Evolutionary conservation across 176 grass and related monocot species (phyloP), one percentile per base, ranked within the genome.

Genomic region (Saccharum spontaneum): DNA sequence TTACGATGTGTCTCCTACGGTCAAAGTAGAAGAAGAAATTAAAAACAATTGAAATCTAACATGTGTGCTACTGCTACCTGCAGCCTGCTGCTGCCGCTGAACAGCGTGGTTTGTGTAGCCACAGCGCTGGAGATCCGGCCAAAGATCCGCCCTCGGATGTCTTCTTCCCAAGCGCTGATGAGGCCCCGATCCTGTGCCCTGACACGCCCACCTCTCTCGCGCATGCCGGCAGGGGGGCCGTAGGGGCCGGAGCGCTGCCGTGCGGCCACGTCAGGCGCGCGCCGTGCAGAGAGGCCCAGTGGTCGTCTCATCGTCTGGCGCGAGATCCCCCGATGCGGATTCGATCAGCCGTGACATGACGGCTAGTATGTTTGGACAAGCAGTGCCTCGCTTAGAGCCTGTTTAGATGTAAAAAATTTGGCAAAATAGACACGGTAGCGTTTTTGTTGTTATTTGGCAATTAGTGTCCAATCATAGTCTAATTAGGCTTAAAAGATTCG

Each of bases 61-160:
- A 36, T 34, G 33, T 34, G 8, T 23, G 68, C 33, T 5, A 37
- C 60, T 41, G 68, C 44, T 8, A 37, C n/a, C 7, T 44, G 69
- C 10, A 43, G 39, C 39, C 69, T 46, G 43, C 13, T 55, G 16
- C 62, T 31, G n/a, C 46, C 22, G n/a, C 45, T 22, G 14, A 39
- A 65, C 74, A 67, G 66, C 3, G 8, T 38, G 2, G 5, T 26
- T 10, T 10, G 55, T 68, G 84, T 62, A 69, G 75, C 49, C 69
- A 90, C 85, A 84, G 81, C 7, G n/a, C 68, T n/a, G n/a, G 71
- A 6, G 59, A 86, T 90, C 88, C 77, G 33, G 70, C 85, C 38
- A 87, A 80, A 81, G 89, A 91, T 91, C 34, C 18, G 65, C 33
- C 41, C 39, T 31, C n/a, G 37, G 69, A 82, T 87, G 61, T 67